Base-by-base conservation (phyloP, 805 yeast species). In the Cyberlindnera samutprakarnensis region DNA sequence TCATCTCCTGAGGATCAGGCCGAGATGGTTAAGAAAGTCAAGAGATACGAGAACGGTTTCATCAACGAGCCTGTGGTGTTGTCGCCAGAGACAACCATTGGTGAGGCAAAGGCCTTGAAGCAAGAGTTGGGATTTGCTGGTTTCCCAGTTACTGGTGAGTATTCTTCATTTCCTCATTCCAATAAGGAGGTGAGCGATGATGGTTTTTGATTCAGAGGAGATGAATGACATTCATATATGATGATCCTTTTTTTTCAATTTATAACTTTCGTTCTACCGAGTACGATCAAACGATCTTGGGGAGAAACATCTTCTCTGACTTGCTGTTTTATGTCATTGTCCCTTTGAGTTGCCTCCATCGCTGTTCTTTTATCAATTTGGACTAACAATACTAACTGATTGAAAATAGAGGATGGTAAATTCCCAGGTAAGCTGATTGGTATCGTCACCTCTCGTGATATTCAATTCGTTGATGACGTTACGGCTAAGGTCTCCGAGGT, bases 191-290 rank as follows among this genome's bases (percentile, higher is more conserved):
- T 9, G 13, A 9, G 7, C n/a, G 25, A 6, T 11, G 8, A 21
- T 28, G 6, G n/a, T n/a, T 32, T 21, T 24, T 7, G 21, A 18
- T n/a, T n/a, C n/a, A n/a, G n/a, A n/a, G n/a, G n/a, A n/a, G 13
- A 23, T 19, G 13, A 7, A 11, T 14, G n/a, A 14, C 18, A 21
- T 8, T 12, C n/a, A 20, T 9, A 14, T 15, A 56, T 76, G 84
- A 77, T 76, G 82, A 77, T 69, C 54, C 55, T 36, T 30, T 43
- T 45, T 28, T 42, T 53, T 48, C 41, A 33, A 45, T 43, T 56
- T 59, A 70, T 84, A 87, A 90, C 97, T 90, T 90, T 90, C 98
- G 97, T 90, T 90, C 98, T 90, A 80, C 97, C 95, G 96, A 80
- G 53, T 68, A 57, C 63, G 94, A 81, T 83, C 92, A 78, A 78